Conservation (phyloP, 1,139 yeast genomes). For the Pichia sp. region DNA sequence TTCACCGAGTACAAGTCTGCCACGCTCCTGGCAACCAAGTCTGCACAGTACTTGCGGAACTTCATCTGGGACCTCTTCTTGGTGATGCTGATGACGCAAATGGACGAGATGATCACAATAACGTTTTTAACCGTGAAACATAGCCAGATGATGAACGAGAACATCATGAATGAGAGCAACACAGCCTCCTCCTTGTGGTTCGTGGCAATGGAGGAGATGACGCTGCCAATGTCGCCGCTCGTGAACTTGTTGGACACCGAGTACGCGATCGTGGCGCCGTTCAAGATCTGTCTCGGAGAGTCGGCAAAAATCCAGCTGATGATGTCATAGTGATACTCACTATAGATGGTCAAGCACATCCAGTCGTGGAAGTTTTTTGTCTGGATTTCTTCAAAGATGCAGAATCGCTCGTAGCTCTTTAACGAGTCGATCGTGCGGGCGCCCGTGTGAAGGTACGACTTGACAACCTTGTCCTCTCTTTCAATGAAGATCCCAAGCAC, state of each 20-base stretch:
- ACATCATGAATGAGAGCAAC: constrained; percentile 67
- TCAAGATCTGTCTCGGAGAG: constrained; percentile 84
- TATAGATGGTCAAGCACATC: constrained; percentile 60
- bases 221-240: constrained; percentile 40
- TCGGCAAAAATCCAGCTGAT: constrained; percentile 72
- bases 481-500: constrained; percentile 56
- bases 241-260: constrained; percentile 40
- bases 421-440: constrained; percentile 58
- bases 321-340: constrained; percentile 44
- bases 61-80: constrained; percentile 10
- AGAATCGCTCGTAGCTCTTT: constrained; percentile 58
- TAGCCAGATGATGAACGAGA: constrained; percentile 73
- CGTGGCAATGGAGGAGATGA: constrained; percentile 56
- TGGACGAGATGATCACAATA: constrained; percentile 21
- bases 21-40: constrained; percentile 27
- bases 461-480: constrained; percentile 60
- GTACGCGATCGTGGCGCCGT: constrained; percentile 61
- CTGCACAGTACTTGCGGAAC: constrained; percentile 23
- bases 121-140: constrained; percentile 59
- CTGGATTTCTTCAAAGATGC: constrained; percentile 67
- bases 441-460: constrained; percentile 63
- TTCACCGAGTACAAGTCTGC: constrained; percentile 24
- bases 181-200: constrained; percentile 63
- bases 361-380: constrained; percentile 64
- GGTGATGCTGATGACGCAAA: constrained; percentile 20